Conservation (phyloP, 2,329 filamentous ascomycete genomes). For the Pseudonectria buxi region DNA sequence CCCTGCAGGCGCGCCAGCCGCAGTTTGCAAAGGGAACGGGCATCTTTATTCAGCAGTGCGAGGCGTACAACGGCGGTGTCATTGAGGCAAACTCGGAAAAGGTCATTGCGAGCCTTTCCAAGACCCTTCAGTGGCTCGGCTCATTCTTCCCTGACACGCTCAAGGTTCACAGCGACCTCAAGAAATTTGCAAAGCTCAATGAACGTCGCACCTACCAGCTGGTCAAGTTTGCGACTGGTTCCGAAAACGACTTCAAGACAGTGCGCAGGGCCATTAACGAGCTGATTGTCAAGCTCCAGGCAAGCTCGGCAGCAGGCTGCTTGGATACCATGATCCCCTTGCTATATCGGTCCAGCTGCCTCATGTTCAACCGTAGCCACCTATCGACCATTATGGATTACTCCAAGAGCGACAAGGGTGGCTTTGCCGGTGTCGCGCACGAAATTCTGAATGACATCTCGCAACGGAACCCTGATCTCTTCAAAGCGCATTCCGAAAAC, state of each 20-base stretch:
- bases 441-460: slow-evolving; percentile 91
- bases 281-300: slow-evolving; percentile 72
- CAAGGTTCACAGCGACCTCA: slow-evolving; percentile 68
- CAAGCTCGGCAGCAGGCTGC: slow-evolving; percentile 55
- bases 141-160: slow-evolving; percentile 69
- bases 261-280: slow-evolving; percentile 88
- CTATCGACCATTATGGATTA: slow-evolving; percentile 84
- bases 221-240: slow-evolving; percentile 75
- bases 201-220: slow-evolving; percentile 87
- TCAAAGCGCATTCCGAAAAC: slow-evolving; percentile 87
- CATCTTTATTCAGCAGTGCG: slow-evolving; percentile 75
- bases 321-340: slow-evolving; percentile 77
- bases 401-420: slow-evolving; percentile 75
- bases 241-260: slow-evolving; percentile 86
- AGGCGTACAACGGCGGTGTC: slow-evolving; percentile 83
- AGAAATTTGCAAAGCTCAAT: slow-evolving; percentile 85
- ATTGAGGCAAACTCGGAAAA: slow-evolving; percentile 64
- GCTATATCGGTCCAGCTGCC: slow-evolving; percentile 72
- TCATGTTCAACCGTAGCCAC: slow-evolving; percentile 93
- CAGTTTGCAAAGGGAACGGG: slow-evolving; percentile 66
- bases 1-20: slow-evolving; percentile 71
- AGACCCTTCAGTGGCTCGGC: slow-evolving; percentile 65
- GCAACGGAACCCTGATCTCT: slow-evolving; percentile 77
- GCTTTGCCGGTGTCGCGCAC: slow-evolving; percentile 71
- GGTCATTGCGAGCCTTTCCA: slow-evolving; percentile 63